Conservation (phyloP, 1,139 yeast genomes). For the Kurtzmaniella quercitrusa region DNA sequence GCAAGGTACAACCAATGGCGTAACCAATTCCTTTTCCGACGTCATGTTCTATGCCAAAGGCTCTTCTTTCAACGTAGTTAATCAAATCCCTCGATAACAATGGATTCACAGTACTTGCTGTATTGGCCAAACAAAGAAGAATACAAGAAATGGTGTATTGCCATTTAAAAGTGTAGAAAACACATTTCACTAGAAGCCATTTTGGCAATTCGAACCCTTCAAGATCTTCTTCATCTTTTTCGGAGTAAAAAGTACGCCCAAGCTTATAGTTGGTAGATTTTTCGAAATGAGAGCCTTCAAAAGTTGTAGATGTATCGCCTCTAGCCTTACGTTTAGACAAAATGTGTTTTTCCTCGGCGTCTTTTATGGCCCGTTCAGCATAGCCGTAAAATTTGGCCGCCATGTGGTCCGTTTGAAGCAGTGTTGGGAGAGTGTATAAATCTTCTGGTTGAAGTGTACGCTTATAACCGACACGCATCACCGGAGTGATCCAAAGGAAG, state of each 20-base stretch:
- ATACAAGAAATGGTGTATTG: slow-evolving; percentile 43
- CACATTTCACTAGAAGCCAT: slow-evolving; percentile 24
- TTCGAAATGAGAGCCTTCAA: neutral
- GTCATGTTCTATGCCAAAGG: slow-evolving; percentile 15
- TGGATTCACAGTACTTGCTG: slow-evolving; percentile 49
- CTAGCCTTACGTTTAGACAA: slow-evolving; percentile 20
- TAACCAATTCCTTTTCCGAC: slow-evolving; percentile 36
- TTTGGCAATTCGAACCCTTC: slow-evolving; percentile 21
- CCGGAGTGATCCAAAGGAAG: slow-evolving; percentile 50
- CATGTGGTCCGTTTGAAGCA: slow-evolving; percentile 33
- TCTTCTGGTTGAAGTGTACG: slow-evolving; percentile 47
- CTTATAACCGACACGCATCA: slow-evolving; percentile 46
- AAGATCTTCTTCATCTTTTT: slow-evolving; percentile 22
- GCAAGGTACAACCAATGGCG: slow-evolving; percentile 20
- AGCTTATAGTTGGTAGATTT: neutral
- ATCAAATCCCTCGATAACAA: slow-evolving; percentile 42
- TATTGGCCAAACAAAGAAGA: slow-evolving; percentile 40
- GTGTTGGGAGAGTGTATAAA: slow-evolving; percentile 36
- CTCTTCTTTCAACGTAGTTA: slow-evolving; percentile 31
- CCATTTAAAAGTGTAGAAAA: slow-evolving; percentile 53
- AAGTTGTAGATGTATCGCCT: slow-evolving; percentile 15
- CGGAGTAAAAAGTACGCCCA: slow-evolving; percentile 14
- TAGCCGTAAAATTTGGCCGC: slow-evolving; percentile 23
- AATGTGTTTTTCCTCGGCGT: slow-evolving; percentile 17
- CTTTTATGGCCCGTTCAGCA: slow-evolving; percentile 18